These are phyloP conservation scores for Penicillium sp. DNA, from an alignment of 2,329 filamentous ascomycete genomes.

Conservation along the genomic window DNA sequence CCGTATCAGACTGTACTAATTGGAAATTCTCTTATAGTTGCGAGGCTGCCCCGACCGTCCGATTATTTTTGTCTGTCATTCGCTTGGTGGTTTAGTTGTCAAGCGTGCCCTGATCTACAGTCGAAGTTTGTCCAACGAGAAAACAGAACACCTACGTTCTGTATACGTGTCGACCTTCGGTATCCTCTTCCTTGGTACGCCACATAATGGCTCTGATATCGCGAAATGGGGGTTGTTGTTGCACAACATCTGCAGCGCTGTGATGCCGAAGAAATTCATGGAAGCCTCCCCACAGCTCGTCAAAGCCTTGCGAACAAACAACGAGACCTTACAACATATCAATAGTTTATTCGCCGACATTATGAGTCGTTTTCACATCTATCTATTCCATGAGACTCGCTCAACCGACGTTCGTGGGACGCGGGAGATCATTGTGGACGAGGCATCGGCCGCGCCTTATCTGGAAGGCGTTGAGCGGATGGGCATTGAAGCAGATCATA, in stretches of 20 bases:
- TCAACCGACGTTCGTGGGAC: constrained; percentile 71
- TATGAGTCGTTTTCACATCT: constrained; percentile 71
- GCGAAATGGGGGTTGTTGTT: constrained; percentile 70
- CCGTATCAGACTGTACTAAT: background rate
- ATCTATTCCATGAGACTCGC: constrained; percentile 76
- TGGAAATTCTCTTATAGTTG: constrained; percentile 31
- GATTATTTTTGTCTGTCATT: constrained; percentile 78
- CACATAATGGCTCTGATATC: constrained; percentile 70
- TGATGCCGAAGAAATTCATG: constrained; percentile 69
- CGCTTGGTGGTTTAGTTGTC: constrained; percentile 72
- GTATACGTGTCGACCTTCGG: constrained; percentile 77
- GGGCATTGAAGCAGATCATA: constrained; percentile 75
- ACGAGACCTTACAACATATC: constrained; percentile 74
- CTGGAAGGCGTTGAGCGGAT: constrained; percentile 72
- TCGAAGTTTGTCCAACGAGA: constrained; percentile 61
- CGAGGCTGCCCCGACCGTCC: constrained; percentile 61
- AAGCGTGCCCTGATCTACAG: constrained; percentile 73
- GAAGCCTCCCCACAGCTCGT: constrained; percentile 71
- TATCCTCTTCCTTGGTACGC: constrained; percentile 77
- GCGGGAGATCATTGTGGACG: constrained; percentile 68
- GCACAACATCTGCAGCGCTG: constrained; percentile 68
- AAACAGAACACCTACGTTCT: constrained; percentile 67
- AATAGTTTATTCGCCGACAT: constrained; percentile 74
- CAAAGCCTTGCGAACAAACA: constrained; percentile 72
- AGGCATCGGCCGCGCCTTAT: constrained; percentile 70